Conservation (phyloP, 495 filamentous ascomycete genomes). For the Tuber aestivum region DNA sequence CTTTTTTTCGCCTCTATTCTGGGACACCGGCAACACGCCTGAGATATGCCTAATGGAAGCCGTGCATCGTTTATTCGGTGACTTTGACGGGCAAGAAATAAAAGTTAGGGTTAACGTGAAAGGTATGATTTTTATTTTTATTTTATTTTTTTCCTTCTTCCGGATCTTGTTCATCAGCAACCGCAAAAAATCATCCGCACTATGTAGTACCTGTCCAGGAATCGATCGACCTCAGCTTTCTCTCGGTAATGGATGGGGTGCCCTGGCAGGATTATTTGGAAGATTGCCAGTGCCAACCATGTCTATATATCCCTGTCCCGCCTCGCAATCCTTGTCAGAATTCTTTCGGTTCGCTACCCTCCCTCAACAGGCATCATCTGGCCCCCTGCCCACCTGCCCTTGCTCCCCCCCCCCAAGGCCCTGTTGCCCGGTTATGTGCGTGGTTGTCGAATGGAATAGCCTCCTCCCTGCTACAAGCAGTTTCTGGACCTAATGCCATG, state of each 20-base stretch:
- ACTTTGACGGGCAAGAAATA: neutral
- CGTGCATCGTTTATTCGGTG: neutral
- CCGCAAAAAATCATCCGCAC: neutral
- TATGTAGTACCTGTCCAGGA: neutral
- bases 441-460: constrained; percentile 32
- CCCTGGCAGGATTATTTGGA: constrained; percentile 28
- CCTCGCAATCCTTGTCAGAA: constrained; percentile 34
- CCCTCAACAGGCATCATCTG: constrained; percentile 39
- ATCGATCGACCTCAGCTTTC: constrained; percentile 12
- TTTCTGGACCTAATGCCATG: constrained; percentile 16
- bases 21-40: constrained; percentile 24
- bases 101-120: neutral
- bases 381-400: constrained; percentile 30
- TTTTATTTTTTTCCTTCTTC: neutral
- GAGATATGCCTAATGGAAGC: constrained; percentile 8
- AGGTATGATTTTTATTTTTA: neutral
- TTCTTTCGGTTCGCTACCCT: constrained; percentile 39
- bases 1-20: constrained; percentile 29
- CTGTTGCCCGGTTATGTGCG: constrained; percentile 41
- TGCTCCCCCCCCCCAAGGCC: constrained; percentile 36
- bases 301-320: constrained; percentile 36
- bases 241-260: constrained; percentile 40
- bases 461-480: constrained; percentile 23
- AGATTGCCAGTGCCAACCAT: constrained; percentile 41
- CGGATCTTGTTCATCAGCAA: constrained; percentile 23